Evolutionary conservation across 208 protist genomes (phyloP), one percentile per base, ranked within the genome.

Genomic region (Trypanosoma caninum): DNA sequence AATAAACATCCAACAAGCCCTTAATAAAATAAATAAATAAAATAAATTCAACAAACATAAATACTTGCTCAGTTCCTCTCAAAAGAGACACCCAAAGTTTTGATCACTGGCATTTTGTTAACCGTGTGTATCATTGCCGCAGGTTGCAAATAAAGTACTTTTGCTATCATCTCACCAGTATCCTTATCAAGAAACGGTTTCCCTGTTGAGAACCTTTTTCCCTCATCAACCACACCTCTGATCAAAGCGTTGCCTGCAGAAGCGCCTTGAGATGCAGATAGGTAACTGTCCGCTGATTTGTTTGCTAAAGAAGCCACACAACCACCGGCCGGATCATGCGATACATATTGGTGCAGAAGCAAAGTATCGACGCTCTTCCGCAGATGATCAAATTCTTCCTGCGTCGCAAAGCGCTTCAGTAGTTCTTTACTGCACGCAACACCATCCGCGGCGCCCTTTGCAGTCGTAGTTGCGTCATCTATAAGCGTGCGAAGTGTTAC

Each of bases 111-210:
- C 30, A 18, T 25, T 27, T 23, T 0, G 30, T 23, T 45, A 5
- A 6, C 2, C 23, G 18, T 45, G 27, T 54, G 57, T 0, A 50
- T 53, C 14, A 42, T 11, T 3, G 42, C 51, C 16, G 42, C 51
- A 2, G 60, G 60, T 25, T 48, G 25, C 42, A 53, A 28, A 14
- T 59, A 27, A 18, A 67, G 51, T 51, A 67, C 51, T 10, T 52
- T 11, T 18, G 60, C 60, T n/a, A 67, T 38, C 31, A n/a, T 44
- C 51, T 67, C 60, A 13, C 31, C 60, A 10, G 60, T 51, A 42
- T 55, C 48, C 6, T 44, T 40, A 9, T 50, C 9, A 10, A 54
- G 33, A 52, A 62, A 62, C 16, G 45, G 57, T 52, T 30, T 34
- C 6, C 31, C 42, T 37, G 28, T 38, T 0, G 28, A 16, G 28